A percentile compares a stretch with the other conserved stretches of the same genome.
phyloP scores from a whole-genome alignment of 805 yeast species.

The Metschnikowia peoriensis region DNA sequence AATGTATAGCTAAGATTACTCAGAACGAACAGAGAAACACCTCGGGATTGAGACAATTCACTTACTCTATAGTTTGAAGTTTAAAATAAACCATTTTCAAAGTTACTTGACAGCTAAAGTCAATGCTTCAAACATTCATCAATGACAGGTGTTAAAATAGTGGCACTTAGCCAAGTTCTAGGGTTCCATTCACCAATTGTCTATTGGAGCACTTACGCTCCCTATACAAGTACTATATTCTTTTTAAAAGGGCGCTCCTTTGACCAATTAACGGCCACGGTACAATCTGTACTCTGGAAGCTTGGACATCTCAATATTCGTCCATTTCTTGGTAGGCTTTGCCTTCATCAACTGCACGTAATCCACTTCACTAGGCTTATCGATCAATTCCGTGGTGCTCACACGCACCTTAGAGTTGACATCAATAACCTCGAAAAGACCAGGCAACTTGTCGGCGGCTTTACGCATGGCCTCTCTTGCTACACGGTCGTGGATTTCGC shows the following conservation, averaged over 20 bases:
- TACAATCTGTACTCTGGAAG: slow-evolving; percentile 53
- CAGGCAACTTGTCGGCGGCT: slow-evolving; percentile 91
- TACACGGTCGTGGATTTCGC: slow-evolving; percentile 77
- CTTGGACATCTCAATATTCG: slow-evolving; percentile 52
- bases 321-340: slow-evolving; percentile 65
- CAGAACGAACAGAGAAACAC: too few relatives aligned
- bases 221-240: slow-evolving; percentile 8
- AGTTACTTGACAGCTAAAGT: too few relatives aligned
- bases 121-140: too few relatives aligned
- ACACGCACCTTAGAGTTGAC: slow-evolving; percentile 64
- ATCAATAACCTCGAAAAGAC: slow-evolving; percentile 81
- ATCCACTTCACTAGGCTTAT: slow-evolving; percentile 48
- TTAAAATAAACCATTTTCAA: too few relatives aligned
- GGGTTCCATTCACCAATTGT: neutral
- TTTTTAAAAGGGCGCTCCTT: neutral
- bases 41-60: too few relatives aligned
- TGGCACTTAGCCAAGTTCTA: too few relatives aligned
- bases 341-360: slow-evolving; percentile 52
- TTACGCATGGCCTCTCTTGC: slow-evolving; percentile 89
- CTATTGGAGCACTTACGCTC: slow-evolving; percentile 11
- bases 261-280: slow-evolving; percentile 52
- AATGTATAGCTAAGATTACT: too few relatives aligned
- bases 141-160: too few relatives aligned
- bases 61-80: too few relatives aligned
- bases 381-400: slow-evolving; percentile 58